These are phyloP conservation scores for Solanum lignicaule DNA, from an alignment of 257 asterid genomes.

Conservation along the genomic window DNA sequence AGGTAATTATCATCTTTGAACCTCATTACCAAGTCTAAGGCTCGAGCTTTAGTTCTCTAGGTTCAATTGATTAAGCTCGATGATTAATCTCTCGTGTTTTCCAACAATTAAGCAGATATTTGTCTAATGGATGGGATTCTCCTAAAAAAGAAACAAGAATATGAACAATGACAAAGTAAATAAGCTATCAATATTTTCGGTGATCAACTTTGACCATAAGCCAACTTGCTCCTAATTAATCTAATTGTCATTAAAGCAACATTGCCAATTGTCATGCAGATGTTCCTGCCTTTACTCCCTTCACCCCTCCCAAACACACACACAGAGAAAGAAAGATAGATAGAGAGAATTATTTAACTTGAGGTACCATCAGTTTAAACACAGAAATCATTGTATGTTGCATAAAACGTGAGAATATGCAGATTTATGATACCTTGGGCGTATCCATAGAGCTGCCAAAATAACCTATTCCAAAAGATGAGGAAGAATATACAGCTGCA, in stretches of 20 bases:
- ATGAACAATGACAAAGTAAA: background rate
- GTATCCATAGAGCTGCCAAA: conserved; percentile 73
- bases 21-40: background rate
- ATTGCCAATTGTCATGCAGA: background rate
- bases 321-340: background rate
- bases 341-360: background rate
- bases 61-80: background rate
- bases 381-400: background rate
- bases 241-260: background rate
- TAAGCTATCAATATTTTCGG: background rate
- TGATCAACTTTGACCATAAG: background rate
- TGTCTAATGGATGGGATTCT: background rate
- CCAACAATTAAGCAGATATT: background rate
- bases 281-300: background rate
- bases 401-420: background rate
- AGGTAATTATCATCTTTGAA: background rate
- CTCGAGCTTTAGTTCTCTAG: background rate
- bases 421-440: conserved; percentile 54
- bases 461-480: conserved; percentile 87
- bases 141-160: background rate
- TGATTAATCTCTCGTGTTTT: background rate
- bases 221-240: background rate
- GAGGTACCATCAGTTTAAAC: background rate
- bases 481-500: conserved; percentile 69
- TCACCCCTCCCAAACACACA: background rate